Evolutionary conservation across 306 rosid genomes (phyloP), one percentile per base, ranked within the genome.

Genomic region (Albizia julibrissin): DNA sequence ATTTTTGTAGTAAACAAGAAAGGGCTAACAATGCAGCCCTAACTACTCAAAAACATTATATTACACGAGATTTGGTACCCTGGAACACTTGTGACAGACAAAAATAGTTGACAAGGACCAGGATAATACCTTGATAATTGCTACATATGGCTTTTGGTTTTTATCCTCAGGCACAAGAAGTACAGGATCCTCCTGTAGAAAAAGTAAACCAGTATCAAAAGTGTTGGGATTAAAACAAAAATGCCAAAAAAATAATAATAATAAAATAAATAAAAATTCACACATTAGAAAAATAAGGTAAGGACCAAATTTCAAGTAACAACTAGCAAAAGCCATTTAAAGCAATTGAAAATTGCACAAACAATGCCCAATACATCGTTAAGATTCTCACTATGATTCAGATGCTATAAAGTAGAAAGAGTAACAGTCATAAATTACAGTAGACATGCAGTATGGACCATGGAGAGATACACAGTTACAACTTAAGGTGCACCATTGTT

Each of bases 161-260:
- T 59, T 86, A 69, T 88, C 89, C 88, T 94, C 94, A 0, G 97
- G 98, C 26, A 67, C 85, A 10, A 96, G 90, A 85, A 96, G 97
- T 74, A 96, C 99, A 42, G 99, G 97, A 78, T 93, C 99, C 92
- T 92, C 99, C 98, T 96, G 86, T 70, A 74, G 75, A 79, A 73
- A 82, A 68, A 79, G 66, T 34, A 24, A n/a, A 42, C 14, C 13
- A 80, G 34, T 19, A 64, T 69, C 16, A 68, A 54, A 3, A 1
- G 8, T 65, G 71, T 64, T 46, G n/a, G 29, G 27, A 67, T 18
- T 80, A 74, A 40, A 68, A 61, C 58, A 76, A 59, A 42, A 66
- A 76, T 52, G 72, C 78, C 54, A 37, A 84, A 37, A 84, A 66
- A 21, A 50, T 26, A n/a, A n/a, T n/a, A n/a, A n/a, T n/a, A n/a